Evolutionary conservation across 768 basidiomycete genomes (phyloP).

Genomic region (Candolleomyces eurysporus): DNA sequence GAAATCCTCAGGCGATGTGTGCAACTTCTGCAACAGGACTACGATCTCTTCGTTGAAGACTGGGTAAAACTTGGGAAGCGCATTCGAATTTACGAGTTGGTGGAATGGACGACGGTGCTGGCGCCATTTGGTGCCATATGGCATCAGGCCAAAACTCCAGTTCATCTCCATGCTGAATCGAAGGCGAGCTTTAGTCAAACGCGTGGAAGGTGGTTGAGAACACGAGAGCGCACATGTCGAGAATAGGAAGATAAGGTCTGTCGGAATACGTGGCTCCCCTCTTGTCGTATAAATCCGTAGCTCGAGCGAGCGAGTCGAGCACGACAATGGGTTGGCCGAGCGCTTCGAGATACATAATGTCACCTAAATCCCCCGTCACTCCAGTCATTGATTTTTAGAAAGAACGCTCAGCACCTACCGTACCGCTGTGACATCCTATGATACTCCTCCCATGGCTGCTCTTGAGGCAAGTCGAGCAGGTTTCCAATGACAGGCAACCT

Average conservation of each 20-base stretch:
- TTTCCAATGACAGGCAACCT: neutral
- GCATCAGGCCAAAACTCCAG: constrained; percentile 3
- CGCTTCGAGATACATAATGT: constrained; percentile 11
- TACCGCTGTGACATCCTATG: neutral
- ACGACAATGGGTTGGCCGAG: constrained; percentile 14
- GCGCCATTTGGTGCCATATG: constrained; percentile 1
- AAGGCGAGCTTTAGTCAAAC: neutral
- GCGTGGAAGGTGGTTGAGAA: neutral
- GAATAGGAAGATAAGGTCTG: constrained; percentile 19
- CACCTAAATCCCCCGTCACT: constrained; percentile 1
- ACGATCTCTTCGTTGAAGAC: constrained; percentile 11
- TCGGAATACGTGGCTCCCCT: constrained; percentile 15
- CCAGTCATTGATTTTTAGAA: neutral
- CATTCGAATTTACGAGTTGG: constrained; percentile 8
- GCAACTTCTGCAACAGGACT: neutral
- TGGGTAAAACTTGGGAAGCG: constrained; percentile 36
- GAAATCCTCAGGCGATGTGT: neutral
- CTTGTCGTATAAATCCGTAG: constrained; percentile 15
- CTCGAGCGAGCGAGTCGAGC: constrained; percentile 4
- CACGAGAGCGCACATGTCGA: neutral
- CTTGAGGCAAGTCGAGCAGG: neutral
- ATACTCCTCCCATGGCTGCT: neutral
- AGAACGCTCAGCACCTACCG: neutral
- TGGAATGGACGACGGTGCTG: constrained; percentile 3
- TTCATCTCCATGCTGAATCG: neutral